Percentiles rank a stretch among this genome's conserved stretches.
phyloP scores from a whole-genome alignment of 345 rosid species.

The Eucalyptus regnans region DNA sequence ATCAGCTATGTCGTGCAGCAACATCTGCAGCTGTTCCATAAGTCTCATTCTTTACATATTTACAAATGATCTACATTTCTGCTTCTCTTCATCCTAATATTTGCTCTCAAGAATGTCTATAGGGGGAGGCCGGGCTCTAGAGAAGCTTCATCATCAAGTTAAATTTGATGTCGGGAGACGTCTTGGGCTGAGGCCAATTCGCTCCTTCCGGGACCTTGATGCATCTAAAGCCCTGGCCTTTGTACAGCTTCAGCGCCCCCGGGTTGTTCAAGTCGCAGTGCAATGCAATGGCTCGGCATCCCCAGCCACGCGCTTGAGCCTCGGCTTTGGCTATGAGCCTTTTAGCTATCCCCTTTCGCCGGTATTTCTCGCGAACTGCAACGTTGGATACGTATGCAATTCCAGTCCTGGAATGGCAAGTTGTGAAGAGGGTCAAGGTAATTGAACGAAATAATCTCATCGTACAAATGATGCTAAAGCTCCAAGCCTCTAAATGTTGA shows the following conservation, averaged over 20 bases:
- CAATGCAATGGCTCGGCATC: conserved; percentile 71
- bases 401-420: conserved; percentile 49
- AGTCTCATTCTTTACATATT: not conserved
- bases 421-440: not conserved
- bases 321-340: conserved; percentile 73
- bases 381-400: conserved; percentile 89
- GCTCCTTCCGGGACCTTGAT: conserved; percentile 77
- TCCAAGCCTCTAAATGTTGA: not conserved
- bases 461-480: not conserved
- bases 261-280: conserved; percentile 74
- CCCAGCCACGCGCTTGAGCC: conserved; percentile 80
- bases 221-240: conserved; percentile 58
- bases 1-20: not conserved
- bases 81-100: not conserved
- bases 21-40: not conserved
- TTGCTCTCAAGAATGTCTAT: not conserved
- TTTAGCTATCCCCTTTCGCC: conserved; percentile 81
- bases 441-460: not conserved
- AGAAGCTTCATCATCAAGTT: conserved; percentile 92
- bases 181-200: conserved; percentile 72
- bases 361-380: conserved; percentile 68
- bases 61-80: not conserved
- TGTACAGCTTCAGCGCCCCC: conserved; percentile 65
- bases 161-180: conserved; percentile 50
- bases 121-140: conserved; percentile 1